Evolutionary conservation across 129 eudicot genomes (phyloP), one percentile per base, ranked within the genome.

Genomic region (Logfia minima): DNA sequence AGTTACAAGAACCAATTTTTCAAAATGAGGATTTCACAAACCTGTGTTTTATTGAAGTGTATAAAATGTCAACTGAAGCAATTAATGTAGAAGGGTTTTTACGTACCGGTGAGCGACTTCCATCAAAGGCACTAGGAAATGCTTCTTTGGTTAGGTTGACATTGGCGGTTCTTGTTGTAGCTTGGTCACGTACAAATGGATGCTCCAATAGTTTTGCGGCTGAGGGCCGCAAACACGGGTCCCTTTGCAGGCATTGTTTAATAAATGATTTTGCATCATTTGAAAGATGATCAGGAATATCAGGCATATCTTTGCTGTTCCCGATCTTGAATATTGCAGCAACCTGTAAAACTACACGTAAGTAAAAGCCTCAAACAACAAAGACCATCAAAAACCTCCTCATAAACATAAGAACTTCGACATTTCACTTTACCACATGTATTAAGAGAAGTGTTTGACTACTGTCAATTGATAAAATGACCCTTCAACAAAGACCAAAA

Each of bases 281-380:
- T 18, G 98, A 93, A 78, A 93, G 88, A 80, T 86, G 89, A 75
- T 84, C 85, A 1, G 98, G 98, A 76, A 93, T 90, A 70, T 87
- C 95, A 2, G 98, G 98, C 69, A 86, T 76, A 74, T 93, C 98
- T 87, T 86, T 93, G 90, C 98, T 93, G 84, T 93, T 93, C 77
- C 98, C 98, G 24, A 93, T 93, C 85, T 93, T 93, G 78, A 93
- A 93, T 76, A 93, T 93, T 43, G 98, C 98, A 51, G 98, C 98
- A 56, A 93, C 98, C 98, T 93, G 77, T 56, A 58, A 32, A 19
- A 19, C 55, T 19, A 21, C 8, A 68, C 4, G n/a, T 39, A n/a
- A 37, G 52, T 23, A 41, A 68, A 18, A 37, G 6, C 72, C 55
- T 68, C 16, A 1, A 37, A 18, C 72, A 37, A 19, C 7, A 31